Evolutionary conservation across 495 filamentous ascomycete genomes (phyloP).

Genomic region (Stereocaulon alpinum): DNA sequence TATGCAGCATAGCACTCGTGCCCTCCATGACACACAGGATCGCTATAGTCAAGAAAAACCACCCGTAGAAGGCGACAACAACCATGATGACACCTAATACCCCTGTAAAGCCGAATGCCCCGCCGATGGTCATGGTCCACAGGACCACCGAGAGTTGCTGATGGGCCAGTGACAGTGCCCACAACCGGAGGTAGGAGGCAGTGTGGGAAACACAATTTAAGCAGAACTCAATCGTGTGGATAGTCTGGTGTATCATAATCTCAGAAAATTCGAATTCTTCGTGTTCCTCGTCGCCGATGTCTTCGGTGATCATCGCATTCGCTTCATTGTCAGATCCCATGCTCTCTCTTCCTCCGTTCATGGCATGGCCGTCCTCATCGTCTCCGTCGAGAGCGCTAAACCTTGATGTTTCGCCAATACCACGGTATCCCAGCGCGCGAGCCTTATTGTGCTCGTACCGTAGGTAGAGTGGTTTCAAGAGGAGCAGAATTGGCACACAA

Average conservation of each 20-base stretch:
- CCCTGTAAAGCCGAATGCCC: constrained; percentile 55
- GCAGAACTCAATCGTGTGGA: constrained; percentile 99
- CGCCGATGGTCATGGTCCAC: constrained; percentile 87
- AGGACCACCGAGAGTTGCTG: constrained; percentile 94
- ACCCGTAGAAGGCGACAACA: constrained; percentile 69
- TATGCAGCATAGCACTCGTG: constrained; percentile 85
- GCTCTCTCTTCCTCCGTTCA: constrained; percentile 57
- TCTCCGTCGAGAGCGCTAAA: constrained; percentile 83
- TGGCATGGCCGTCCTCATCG: constrained; percentile 50
- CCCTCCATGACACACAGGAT: constrained; percentile 77
- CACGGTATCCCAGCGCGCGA: constrained; percentile 78
- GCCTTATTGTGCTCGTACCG: constrained; percentile 86
- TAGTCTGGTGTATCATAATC: constrained; percentile 97
- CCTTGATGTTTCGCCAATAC: constrained; percentile 74
- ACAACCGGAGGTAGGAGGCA: constrained; percentile 95
- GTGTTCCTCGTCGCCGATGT: constrained; percentile 58
- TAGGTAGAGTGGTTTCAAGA: constrained; percentile 92
- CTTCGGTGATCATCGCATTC: constrained; percentile 83
- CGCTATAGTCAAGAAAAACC: constrained; percentile 74
- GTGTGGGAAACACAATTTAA: constrained; percentile 99
- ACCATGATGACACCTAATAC: constrained; percentile 64
- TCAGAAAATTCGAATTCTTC: constrained; percentile 96
- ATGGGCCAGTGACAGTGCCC: constrained; percentile 94
- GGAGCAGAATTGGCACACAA: constrained; percentile 82
- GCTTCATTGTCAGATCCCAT: constrained; percentile 75